A percentile compares a stretch with the other conserved stretches of the same genome.
These are phyloP conservation scores for Globisporangium rhizosaccharum DNA, from an alignment of 352 stramenopile species.

Conservation along the genomic window DNA sequence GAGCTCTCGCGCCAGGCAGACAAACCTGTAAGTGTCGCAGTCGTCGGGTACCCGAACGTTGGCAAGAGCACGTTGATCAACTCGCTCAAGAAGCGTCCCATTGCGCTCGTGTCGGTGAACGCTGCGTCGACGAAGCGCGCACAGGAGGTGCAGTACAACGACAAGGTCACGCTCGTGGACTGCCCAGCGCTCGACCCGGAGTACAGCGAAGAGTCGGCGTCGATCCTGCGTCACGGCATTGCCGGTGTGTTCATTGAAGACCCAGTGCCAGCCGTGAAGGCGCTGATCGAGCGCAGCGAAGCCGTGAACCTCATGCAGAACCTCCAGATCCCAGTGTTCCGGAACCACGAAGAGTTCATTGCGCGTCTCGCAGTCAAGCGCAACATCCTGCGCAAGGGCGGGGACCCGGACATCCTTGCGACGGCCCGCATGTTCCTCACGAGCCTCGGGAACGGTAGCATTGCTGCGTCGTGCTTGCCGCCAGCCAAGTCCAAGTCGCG, in stretches of 20 bases:
- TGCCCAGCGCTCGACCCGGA: constrained; percentile 96
- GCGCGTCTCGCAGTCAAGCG: constrained; percentile 91
- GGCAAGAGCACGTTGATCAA: constrained; percentile 95
- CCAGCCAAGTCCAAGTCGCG: constrained; percentile 79
- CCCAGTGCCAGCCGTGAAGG: constrained; percentile 89
- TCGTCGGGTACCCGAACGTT: constrained; percentile 99
- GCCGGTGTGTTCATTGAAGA: constrained; percentile 93
- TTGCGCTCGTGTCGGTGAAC: constrained; percentile 44
- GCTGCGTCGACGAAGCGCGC: constrained; percentile 71
- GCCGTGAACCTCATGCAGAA: constrained; percentile 94
- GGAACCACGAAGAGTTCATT: constrained; percentile 92
- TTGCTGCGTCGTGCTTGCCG: constrained; percentile 53
- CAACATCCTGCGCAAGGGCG: constrained; percentile 95
- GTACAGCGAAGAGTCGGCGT: constrained; percentile 80
- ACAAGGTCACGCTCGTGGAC: constrained; percentile 96
- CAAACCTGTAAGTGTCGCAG: constrained; percentile 81
- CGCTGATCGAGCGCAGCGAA: constrained; percentile 88
- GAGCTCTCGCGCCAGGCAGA: constrained; percentile 91
- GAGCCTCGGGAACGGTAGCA: constrained; percentile 55
- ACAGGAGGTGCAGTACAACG: constrained; percentile 94
- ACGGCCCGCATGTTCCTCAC: constrained; percentile 89
- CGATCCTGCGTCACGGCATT: constrained; percentile 93
- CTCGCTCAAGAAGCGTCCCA: constrained; percentile 85
- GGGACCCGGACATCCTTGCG: constrained; percentile 93
- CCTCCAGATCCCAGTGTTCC: constrained; percentile 94